phyloP scores from a whole-genome alignment of 2,329 filamentous ascomycete genomes.

The Curvularia sp. region DNA sequence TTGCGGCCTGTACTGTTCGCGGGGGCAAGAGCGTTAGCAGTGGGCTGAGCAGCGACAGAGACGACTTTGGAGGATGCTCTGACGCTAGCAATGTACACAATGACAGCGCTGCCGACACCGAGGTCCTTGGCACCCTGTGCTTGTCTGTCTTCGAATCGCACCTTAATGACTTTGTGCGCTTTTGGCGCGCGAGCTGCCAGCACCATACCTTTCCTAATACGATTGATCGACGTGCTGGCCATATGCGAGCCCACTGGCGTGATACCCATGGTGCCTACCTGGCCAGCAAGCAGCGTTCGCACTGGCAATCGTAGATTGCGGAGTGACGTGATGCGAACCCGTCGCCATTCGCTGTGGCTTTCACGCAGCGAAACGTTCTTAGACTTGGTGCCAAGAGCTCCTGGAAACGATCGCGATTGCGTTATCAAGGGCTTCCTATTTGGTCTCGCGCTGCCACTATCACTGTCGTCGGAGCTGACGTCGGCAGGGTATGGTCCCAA shows the following conservation, averaged over 20 bases:
- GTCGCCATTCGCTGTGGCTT: constrained; percentile 69
- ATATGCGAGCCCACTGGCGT: constrained; percentile 53
- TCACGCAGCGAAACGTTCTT: constrained; percentile 21
- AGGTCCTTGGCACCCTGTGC: constrained; percentile 68
- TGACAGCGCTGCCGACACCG: constrained; percentile 71
- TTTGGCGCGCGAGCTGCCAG: constrained; percentile 68
- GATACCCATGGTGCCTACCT: constrained; percentile 89
- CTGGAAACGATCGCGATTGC: constrained; percentile 57
- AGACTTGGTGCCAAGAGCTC: constrained; percentile 49
- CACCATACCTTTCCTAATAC: constrained; percentile 81
- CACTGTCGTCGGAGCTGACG: constrained; percentile 44
- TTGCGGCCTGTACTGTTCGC: constrained; percentile 12
- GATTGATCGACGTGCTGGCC: constrained; percentile 40
- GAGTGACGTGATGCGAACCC: constrained; percentile 81
- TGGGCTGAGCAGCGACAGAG: constrained; percentile 48
- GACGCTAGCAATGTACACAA: constrained; percentile 87
- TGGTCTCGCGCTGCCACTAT: constrained; percentile 42
- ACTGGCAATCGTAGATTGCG: constrained; percentile 88
- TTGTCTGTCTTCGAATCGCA: constrained; percentile 65
- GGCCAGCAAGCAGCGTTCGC: constrained; percentile 74
- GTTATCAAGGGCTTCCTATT: constrained; percentile 40
- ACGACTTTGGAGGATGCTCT: constrained; percentile 79
- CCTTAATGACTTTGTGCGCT: constrained; percentile 59
- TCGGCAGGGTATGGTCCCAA: constrained; percentile 71
- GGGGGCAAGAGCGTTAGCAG: no score